Evolutionary conservation across 176 grass and related monocot genomes (phyloP).

Genomic region (Stipa capillata): DNA sequence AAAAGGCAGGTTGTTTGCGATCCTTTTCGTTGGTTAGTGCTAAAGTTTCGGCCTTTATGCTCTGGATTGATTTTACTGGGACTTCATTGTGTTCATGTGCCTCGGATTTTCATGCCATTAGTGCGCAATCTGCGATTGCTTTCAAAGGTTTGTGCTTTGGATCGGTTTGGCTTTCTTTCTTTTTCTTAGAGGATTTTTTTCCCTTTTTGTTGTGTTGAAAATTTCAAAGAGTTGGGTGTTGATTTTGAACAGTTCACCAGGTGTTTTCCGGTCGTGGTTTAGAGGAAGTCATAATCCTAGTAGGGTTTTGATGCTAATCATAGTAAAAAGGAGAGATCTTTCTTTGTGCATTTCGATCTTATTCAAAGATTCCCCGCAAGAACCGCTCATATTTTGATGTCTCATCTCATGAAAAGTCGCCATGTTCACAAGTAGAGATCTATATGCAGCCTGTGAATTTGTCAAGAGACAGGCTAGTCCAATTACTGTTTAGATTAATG

Average conservation of each 20-base stretch:
- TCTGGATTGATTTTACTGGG: not conserved
- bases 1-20: not conserved
- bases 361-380: not conserved
- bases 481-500: not conserved
- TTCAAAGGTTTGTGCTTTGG: too few species aligned
- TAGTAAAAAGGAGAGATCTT: not conserved
- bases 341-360: not conserved
- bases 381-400: not conserved
- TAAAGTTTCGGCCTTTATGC: not conserved
- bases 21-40: not conserved
- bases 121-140: too few species aligned
- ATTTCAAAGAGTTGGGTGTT: too few species aligned
- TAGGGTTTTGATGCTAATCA: not conserved
- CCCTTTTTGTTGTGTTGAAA: too few species aligned
- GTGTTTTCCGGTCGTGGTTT: not conserved
- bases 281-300: not conserved
- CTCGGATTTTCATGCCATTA: not conserved
- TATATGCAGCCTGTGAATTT: not conserved
- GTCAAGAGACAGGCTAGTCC: not conserved
- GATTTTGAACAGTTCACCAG: too few species aligned
- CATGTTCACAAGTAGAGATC: constrained; percentile 16
- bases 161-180: too few species aligned
- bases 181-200: too few species aligned
- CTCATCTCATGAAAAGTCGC: constrained; percentile 9
- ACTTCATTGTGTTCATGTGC: not conserved